Conservation (phyloP, 176 grass and related monocot genomes). For the Rhynchospora tenuis region DNA sequence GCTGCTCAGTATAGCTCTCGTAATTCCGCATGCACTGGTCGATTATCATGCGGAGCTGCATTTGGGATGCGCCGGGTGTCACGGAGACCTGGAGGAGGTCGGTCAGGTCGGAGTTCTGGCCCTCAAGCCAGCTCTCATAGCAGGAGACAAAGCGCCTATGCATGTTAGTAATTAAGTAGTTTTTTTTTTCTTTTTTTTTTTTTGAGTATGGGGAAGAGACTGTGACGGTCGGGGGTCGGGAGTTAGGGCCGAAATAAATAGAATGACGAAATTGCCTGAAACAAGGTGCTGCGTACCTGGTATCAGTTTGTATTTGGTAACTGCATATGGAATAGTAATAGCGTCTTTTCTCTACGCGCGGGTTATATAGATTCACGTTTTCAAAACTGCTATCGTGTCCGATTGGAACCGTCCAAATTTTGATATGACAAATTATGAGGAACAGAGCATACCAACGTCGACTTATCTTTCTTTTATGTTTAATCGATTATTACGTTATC, state of each 20-base stretch:
- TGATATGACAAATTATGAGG: no score
- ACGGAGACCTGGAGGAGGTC: conserved; percentile 25
- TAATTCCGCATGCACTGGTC: conserved; percentile 52
- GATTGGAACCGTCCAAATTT: no score
- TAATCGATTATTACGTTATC: no score
- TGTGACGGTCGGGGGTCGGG: background rate
- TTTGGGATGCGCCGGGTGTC: conserved; percentile 32
- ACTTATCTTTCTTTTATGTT: no score
- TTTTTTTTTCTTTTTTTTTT: background rate
- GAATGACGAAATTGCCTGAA: background rate
- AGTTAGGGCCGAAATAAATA: background rate
- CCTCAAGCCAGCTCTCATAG: conserved; percentile 41
- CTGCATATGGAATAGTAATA: no score
- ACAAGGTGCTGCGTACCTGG: background rate
- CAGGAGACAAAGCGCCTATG: conserved; percentile 21
- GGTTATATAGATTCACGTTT: no score
- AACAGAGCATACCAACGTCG: no score
- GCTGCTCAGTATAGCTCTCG: conserved; percentile 37
- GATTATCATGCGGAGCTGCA: conserved; percentile 28
- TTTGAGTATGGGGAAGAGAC: background rate
- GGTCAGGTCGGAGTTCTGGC: conserved; percentile 35
- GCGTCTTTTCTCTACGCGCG: no score
- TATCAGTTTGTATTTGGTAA: no score
- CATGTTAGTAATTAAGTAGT: background rate
- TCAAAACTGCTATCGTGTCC: no score